Base-by-base conservation (phyloP, 768 basidiomycete genomes). In the Mycena vulgaris region DNA sequence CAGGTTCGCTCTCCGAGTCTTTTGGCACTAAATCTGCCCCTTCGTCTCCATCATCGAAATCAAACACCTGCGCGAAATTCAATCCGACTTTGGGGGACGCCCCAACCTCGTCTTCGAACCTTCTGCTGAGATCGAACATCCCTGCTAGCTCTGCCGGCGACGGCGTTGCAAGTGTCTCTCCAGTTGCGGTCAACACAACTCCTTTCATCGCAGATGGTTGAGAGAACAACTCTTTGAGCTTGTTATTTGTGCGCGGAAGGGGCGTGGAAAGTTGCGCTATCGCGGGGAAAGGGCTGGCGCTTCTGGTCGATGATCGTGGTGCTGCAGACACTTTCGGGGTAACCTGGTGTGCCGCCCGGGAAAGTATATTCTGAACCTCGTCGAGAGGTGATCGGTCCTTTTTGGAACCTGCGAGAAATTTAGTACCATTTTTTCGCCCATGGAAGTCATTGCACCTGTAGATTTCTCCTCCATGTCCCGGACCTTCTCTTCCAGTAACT, bases 41-140 rank as follows among this genome's bases (percentile, higher is more conserved):
- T 71, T 78, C 84, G 73, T 86, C 80, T 78, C 84, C 79, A 80
- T 86, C 75, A 82, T 83, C 61, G 82, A 91, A 90, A 74, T 94
- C 92, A 70, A 94, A 94, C 55, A 94, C 94, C 79, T 90, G 91
- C 11, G 90, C 87, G 75, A 95, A 95, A 74, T 93, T 89, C 30
- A 95, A 84, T 3, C 89, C 90, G 42, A 93, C 89, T 69, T 86
- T 90, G 0, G 94, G 94, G 10, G 91, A 91, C 47, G 87, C 85
- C 42, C 61, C 66, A 5, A 73, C 72, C 28, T 73, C 72, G 56
- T 73, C 72, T 37, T 70, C 68, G 48, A 73, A 73, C n/a, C 72
- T 49, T 49, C 72, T 25, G 56, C 68, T 73, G 56, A 73, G 25
- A 33, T 89, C 85, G 74, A 95, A 92, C 2, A 94, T 83, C 39